A percentile compares a stretch with the other conserved stretches of the same genome.
Evolutionary conservation across 306 rosid species (phyloP).

Genomic region (Crataegus laevigata): DNA sequence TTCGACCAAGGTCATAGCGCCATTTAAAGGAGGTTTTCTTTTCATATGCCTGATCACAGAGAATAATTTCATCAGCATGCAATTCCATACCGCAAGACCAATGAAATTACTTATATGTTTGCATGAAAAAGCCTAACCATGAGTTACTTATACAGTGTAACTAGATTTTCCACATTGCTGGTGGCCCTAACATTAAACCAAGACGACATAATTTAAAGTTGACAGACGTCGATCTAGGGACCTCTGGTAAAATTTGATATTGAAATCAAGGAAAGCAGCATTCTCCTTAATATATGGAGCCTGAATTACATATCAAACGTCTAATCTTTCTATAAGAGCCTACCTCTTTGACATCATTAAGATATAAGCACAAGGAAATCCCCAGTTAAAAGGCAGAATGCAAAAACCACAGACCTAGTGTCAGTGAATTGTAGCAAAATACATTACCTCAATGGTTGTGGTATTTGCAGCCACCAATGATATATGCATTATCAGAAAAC

Average conservation of each 20-base stretch:
- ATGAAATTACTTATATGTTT: neutral
- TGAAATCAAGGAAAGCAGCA: neutral
- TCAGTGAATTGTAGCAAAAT: neutral
- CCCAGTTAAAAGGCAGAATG: neutral
- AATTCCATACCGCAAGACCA: neutral
- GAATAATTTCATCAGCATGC: conserved; percentile 22
- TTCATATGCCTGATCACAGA: conserved; percentile 79
- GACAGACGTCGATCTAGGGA: neutral
- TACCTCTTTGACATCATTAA: neutral
- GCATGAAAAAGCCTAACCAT: neutral
- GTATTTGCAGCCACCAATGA: conserved; percentile 86
- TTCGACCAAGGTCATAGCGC: conserved; percentile 95
- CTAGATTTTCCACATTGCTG: neutral
- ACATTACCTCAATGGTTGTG: conserved; percentile 85
- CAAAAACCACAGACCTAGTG: neutral
- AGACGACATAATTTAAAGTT: neutral
- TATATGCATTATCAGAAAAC: conserved; percentile 91
- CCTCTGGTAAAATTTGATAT: neutral
- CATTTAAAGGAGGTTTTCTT: conserved; percentile 91
- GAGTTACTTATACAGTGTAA: neutral
- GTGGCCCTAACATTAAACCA: neutral
- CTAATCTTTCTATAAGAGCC: neutral
- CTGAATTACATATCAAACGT: neutral
- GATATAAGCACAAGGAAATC: neutral
- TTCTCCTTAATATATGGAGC: neutral